Conservation (phyloP, 2,329 filamentous ascomycete genomes). For the Pseudogymnoascus pannorum region DNA sequence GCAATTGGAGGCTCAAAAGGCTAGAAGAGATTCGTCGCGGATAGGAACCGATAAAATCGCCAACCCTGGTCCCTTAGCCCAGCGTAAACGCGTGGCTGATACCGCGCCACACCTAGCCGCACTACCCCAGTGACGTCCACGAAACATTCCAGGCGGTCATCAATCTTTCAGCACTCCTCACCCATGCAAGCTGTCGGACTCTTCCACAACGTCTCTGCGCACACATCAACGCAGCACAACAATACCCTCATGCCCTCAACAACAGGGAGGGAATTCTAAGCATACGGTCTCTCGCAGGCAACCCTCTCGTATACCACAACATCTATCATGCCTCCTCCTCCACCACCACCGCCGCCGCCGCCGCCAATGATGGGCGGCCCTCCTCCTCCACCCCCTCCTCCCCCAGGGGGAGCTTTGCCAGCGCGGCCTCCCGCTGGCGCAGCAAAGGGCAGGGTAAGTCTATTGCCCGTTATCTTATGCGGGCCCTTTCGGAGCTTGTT, state of each 20-base stretch:
- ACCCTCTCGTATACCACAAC: background rate
- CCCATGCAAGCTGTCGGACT: background rate
- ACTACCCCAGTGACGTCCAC: conserved; percentile 9
- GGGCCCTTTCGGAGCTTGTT: conserved; percentile 5
- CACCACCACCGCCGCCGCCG: conserved; percentile 62
- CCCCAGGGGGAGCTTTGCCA: conserved; percentile 51
- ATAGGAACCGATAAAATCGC: conserved; percentile 2
- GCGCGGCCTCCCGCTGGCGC: conserved; percentile 48
- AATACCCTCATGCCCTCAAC: background rate
- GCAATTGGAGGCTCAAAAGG: background rate
- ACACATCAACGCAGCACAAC: background rate
- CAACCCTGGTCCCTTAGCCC: conserved; percentile 5
- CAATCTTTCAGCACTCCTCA: conserved; percentile 3
- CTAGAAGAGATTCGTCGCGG: conserved; percentile 3
- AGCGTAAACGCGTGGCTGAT: conserved; percentile 3
- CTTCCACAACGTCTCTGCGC: background rate
- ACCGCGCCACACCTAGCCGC: conserved; percentile 8
- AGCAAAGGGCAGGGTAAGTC: conserved; percentile 53
- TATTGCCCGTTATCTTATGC: conserved; percentile 18
- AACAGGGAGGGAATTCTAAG: background rate
- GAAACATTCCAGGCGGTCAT: conserved; percentile 9
- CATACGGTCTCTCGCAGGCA: background rate
- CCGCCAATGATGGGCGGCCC: conserved; percentile 42
- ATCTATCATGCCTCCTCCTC: conserved; percentile 41
- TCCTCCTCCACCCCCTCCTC: conserved; percentile 59